Conservation (phyloP, 108 stramenopile species). For the Nitzschia sp. region DNA sequence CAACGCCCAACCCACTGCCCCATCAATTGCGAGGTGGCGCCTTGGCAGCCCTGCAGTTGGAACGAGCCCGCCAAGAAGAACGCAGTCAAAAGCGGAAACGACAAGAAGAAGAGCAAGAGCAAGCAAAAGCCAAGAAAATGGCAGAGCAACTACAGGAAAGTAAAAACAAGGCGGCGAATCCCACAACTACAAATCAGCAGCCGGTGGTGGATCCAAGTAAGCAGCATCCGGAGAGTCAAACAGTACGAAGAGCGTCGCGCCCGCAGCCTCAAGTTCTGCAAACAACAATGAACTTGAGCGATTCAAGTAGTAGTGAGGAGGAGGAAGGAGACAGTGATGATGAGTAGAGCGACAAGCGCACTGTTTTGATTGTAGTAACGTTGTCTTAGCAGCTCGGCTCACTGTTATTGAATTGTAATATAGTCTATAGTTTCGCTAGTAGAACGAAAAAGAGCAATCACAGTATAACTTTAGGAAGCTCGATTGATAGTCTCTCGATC, state of each 20-base stretch:
- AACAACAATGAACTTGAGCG: conserved; percentile 78
- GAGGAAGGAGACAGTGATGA: conserved; percentile 52
- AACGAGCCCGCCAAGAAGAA: conserved; percentile 50
- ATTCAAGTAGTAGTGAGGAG: conserved; percentile 63
- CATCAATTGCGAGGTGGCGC: conserved; percentile 84
- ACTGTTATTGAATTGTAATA: not conserved
- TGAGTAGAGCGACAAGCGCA: too few relatives aligned
- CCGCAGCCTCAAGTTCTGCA: conserved; percentile 15
- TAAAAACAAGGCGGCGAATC: conserved; percentile 19
- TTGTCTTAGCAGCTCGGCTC: not conserved
- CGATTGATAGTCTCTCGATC: too few relatives aligned
- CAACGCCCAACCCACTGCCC: conserved; percentile 83
- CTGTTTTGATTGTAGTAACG: too few relatives aligned
- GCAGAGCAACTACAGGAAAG: conserved; percentile 24
- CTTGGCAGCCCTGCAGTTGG: conserved; percentile 77
- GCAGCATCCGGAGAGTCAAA: conserved; percentile 17
- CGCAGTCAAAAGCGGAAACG: conserved; percentile 54
- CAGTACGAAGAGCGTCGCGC: conserved; percentile 14
- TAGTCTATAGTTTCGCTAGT: not conserved
- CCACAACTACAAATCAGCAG: not conserved
- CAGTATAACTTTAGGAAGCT: too few relatives aligned
- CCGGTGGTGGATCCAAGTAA: conserved; percentile 13
- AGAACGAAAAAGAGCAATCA: too few relatives aligned
- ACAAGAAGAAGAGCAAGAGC: conserved; percentile 48
- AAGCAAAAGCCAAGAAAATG: conserved; percentile 29